phyloP scores from a whole-genome alignment of 129 eudicot genomes.

The Silybum marianum region DNA sequence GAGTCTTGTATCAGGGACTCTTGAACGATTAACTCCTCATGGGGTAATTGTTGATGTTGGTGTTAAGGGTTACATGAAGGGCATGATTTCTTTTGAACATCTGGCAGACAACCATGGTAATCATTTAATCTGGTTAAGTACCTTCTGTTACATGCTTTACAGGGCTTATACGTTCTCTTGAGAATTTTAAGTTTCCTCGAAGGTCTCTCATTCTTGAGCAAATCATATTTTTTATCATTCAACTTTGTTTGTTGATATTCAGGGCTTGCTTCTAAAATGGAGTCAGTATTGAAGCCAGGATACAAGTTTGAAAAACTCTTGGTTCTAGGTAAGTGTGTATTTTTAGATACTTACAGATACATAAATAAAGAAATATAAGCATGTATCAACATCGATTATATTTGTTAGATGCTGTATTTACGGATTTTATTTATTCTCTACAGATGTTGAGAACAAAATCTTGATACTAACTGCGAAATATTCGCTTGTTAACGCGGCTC shows the following conservation, averaged over 20 bases:
- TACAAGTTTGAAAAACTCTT: conserved; percentile 73
- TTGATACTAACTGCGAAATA: conserved; percentile 70
- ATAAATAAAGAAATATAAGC: not conserved
- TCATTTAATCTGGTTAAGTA: conserved; percentile 5
- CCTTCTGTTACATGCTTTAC: not conserved
- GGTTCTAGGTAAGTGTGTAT: conserved; percentile 65
- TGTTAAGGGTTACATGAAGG: conserved; percentile 61
- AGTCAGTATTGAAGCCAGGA: conserved; percentile 71
- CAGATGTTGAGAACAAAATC: conserved; percentile 80
- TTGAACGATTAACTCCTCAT: conserved; percentile 62
- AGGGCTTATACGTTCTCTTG: not conserved
- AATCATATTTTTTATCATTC: conserved; percentile 2
- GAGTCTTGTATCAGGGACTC: conserved; percentile 78
- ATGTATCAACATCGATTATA: not conserved
- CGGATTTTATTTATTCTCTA: not conserved
- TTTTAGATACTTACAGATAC: not conserved
- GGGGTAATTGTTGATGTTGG: conserved; percentile 52
- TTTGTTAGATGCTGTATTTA: not conserved
- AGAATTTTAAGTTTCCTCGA: not conserved
- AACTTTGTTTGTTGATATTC: conserved; percentile 24
- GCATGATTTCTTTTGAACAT: conserved; percentile 77
- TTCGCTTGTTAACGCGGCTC: conserved; percentile 68
- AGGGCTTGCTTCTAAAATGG: conserved; percentile 76
- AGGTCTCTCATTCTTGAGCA: not conserved
- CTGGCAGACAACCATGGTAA: conserved; percentile 88